These are phyloP conservation scores for Arbutus unedo DNA, from an alignment of 148 eudicot genomes.

Conservation along the genomic window DNA sequence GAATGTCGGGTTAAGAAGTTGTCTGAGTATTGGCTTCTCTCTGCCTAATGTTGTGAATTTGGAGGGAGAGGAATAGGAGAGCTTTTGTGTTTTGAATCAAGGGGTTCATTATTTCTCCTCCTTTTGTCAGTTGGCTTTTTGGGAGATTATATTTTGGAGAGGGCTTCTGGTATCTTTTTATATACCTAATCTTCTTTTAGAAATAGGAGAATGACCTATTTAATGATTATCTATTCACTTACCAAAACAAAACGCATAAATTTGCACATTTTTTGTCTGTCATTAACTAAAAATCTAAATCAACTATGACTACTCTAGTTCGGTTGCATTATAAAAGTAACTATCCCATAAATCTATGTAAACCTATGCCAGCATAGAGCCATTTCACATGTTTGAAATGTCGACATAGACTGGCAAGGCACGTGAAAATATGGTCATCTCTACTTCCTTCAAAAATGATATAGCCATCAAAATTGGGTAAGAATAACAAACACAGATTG, in stretches of 20 bases:
- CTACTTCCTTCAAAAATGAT: not conserved
- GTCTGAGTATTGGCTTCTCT: not conserved
- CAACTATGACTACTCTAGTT: not conserved
- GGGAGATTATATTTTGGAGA: not conserved
- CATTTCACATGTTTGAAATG: not conserved
- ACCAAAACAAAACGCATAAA: not conserved
- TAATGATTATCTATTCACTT: not conserved
- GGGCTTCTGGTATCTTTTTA: not conserved
- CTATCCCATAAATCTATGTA: not conserved
- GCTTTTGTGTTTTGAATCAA: not conserved
- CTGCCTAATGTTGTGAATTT: not conserved
- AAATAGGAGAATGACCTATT: not conserved
- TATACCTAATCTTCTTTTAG: not conserved
- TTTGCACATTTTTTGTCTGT: not conserved
- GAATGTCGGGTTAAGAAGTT: not conserved
- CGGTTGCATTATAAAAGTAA: not conserved
- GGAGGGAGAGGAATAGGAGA: not conserved
- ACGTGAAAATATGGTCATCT: not conserved
- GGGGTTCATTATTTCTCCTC: not conserved
- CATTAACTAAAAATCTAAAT: not conserved
- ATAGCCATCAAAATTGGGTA: not conserved
- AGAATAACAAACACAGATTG: not conserved
- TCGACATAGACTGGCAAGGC: not conserved
- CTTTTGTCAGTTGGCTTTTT: not conserved
- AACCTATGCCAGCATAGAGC: not conserved